Percentiles rank a stretch among this genome's conserved stretches.
Evolutionary conservation across 176 grass and related monocot genomes (phyloP).

Genomic region (Pontederia crassipes): DNA sequence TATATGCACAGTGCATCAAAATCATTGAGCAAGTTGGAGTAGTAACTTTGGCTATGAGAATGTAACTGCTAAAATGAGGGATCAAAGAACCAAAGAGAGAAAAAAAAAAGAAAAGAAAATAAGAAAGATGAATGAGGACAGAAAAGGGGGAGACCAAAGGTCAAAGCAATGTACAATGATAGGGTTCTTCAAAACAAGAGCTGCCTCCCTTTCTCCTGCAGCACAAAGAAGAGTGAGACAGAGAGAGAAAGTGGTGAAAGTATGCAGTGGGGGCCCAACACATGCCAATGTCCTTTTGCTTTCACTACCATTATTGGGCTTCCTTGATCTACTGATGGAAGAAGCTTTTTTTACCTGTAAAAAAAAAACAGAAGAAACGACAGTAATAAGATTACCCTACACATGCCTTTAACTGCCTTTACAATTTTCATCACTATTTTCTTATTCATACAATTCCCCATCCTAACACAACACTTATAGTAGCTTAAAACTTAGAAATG

Average conservation of each 20-base stretch:
- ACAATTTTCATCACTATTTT: no score
- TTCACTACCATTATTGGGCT: constrained; percentile 2
- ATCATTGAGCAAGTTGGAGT: no score
- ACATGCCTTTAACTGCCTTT: no score
- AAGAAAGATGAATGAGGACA: neutral
- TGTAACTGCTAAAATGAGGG: neutral
- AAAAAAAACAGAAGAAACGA: neutral
- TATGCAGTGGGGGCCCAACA: neutral
- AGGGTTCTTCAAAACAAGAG: neutral
- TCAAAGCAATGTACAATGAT: constrained; percentile 6
- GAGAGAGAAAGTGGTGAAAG: neutral
- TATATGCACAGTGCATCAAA: no score
- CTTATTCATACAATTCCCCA: no score
- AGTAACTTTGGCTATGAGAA: no score
- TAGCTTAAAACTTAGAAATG: no score
- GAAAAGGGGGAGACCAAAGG: neutral
- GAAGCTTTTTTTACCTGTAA: neutral
- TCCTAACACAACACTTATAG: no score
- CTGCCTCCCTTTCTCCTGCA: constrained; percentile 11
- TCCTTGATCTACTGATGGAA: neutral
- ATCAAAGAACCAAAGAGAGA: neutral
- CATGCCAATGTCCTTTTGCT: neutral
- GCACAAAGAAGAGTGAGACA: no score
- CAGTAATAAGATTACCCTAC: neutral
- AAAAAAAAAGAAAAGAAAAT: neutral